phyloP scores from a whole-genome alignment of 177 flowering plant genomes.

The Tripterygium wilfordii region DNA sequence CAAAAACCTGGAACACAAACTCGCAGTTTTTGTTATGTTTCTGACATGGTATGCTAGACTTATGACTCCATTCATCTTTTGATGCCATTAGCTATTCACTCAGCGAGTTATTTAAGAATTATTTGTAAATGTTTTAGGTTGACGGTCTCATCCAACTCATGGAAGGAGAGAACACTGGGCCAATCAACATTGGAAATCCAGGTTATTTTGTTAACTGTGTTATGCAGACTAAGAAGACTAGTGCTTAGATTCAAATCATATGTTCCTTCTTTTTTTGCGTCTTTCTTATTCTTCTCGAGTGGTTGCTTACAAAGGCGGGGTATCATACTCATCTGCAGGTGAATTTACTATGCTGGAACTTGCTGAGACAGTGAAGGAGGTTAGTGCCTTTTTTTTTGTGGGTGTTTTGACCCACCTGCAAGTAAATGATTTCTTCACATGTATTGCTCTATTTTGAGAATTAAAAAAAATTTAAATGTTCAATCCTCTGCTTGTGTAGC shows the following conservation, averaged over 20 bases:
- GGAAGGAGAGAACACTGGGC: constrained; percentile 91
- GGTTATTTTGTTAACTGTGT: constrained; percentile 27
- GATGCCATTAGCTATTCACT: not conserved
- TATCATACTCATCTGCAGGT: constrained; percentile 23
- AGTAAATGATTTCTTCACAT: not conserved
- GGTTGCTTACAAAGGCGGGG: not conserved
- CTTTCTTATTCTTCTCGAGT: not conserved
- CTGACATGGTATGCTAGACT: constrained; percentile 75
- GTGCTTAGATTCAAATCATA: not conserved
- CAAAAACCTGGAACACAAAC: constrained; percentile 95
- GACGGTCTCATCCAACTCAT: constrained; percentile 90
- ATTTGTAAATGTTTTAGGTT: constrained; percentile 32
- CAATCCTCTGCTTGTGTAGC: constrained; percentile 11
- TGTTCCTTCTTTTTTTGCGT: no score
- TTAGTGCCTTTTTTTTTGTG: constrained; percentile 12
- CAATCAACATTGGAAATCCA: constrained; percentile 80
- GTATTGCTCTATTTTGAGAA: not conserved
- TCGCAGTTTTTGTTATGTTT: constrained; percentile 87
- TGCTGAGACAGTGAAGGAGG: constrained; percentile 88
- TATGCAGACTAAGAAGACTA: not conserved
- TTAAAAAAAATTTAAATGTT: not conserved
- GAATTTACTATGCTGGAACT: constrained; percentile 80
- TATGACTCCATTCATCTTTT: not conserved
- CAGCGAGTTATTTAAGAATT: not conserved
- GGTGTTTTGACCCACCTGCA: no score